Evolutionary conservation across 345 rosid genomes (phyloP), one percentile per base, ranked within the genome.

Genomic region (Eucalyptus camaldulensis): DNA sequence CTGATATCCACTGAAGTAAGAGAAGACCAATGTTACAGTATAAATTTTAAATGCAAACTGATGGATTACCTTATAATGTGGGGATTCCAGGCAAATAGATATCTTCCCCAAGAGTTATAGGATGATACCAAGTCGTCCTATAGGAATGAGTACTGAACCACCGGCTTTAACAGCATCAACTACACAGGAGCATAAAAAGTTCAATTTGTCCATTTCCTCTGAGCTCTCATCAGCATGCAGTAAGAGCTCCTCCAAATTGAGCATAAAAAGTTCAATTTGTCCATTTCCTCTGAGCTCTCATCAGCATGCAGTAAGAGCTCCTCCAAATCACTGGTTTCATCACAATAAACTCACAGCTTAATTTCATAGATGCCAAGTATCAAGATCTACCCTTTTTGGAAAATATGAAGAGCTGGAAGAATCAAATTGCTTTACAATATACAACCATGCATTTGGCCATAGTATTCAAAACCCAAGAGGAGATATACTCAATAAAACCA

Each of bases 61-160:
- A 69, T 50, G 67, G 17, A 25, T 47, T 80, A 96, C 99, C 93
- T 91, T 87, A 51, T 92, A n/a, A 90, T 90, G 85, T 29, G 94
- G 90, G 80, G 96, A 93, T 40, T 40, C 43, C 6, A 96, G 86
- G 87, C 88, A 92, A 87, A 88, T 76, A 24, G 95, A 90, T 87
- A 97, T 88, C 90, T 93, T 91, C 15, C 94, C 98, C 89, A 97
- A 89, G 67, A 96, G 94, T 94, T 95, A 94, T 90, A 96, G 90
- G 90, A 93, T 33, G 87, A 91, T 92, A 81, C 99, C 94, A 87
- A 93, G 91, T 49, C 93, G 94, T 69, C 89, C 93, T n/a, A 92
- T 90, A 13, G 98, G 91, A 90, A 97, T 88, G 88, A 97, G 92
- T 80, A 93, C 96, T 60, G 99, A 97, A 88, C 99, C 99, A 90